Evolutionary conservation across 176 grass and related monocot genomes (phyloP).

Genomic region (Melocanna baccifera): DNA sequence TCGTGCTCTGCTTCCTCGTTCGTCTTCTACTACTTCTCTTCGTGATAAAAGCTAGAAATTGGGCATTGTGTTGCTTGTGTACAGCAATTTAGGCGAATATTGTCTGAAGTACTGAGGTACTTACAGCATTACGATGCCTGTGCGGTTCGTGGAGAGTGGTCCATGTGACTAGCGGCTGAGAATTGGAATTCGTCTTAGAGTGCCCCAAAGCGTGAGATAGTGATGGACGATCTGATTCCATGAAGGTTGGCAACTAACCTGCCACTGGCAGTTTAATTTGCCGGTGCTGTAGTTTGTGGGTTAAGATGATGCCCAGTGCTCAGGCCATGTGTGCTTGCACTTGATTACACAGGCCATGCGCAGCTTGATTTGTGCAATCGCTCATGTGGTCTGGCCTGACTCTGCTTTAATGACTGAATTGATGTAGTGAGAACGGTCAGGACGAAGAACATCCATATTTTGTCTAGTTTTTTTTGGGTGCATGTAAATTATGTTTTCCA

Average conservation of each 20-base stretch:
- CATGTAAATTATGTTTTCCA: neutral
- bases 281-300: neutral
- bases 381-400: neutral
- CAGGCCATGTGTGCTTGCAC: neutral
- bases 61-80: too few species aligned
- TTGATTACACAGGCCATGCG: neutral
- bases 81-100: neutral
- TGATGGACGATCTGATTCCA: neutral
- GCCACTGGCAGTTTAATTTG: neutral
- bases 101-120: neutral
- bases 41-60: neutral
- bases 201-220: neutral
- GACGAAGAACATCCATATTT: neutral
- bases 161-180: neutral
- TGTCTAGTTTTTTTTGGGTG: conserved; percentile 14
- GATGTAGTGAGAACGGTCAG: neutral
- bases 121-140: neutral
- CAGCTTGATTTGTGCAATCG: neutral
- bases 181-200: neutral
- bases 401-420: neutral
- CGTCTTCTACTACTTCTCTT: neutral
- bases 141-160: neutral
- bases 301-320: neutral
- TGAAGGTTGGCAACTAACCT: neutral
- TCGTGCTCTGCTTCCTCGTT: neutral